Evolutionary conservation across 2,329 filamentous ascomycete genomes (phyloP).

Genomic region (Laburnicola sp.): DNA sequence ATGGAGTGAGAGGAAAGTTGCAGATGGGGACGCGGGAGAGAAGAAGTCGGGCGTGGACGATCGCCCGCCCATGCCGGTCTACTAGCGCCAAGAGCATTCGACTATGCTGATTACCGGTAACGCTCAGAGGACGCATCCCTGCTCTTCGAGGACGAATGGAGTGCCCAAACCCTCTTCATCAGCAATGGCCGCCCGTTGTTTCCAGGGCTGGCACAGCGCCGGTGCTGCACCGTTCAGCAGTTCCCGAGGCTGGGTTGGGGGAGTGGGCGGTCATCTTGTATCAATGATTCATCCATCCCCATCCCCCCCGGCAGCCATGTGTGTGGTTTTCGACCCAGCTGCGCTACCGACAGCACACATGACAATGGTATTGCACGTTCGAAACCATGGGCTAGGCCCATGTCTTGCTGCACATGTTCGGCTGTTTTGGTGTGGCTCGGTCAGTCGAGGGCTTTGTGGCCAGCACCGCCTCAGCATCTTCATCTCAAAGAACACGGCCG

Average conservation of each 20-base stretch:
- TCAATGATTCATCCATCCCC: background rate
- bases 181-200: slow-evolving; percentile 4
- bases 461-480: slow-evolving; percentile 1
- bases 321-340: slow-evolving; percentile 11
- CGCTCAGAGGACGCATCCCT: slow-evolving; percentile 15
- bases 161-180: background rate
- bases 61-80: slow-evolving; percentile 9
- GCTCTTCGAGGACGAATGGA: background rate
- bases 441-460: slow-evolving; percentile 5
- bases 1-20: slow-evolving; percentile 10
- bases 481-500: background rate
- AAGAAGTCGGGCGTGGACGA: slow-evolving; percentile 15
- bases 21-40: slow-evolving; percentile 12
- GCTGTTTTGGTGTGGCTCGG: background rate
- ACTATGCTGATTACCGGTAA: slow-evolving; percentile 13
- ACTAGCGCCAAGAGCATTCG: slow-evolving; percentile 9
- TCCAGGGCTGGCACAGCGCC: background rate
- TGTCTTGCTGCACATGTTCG: background rate
- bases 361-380: slow-evolving; percentile 2
- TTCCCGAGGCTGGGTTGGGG: background rate
- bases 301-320: slow-evolving; percentile 10
- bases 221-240: background rate
- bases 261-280: slow-evolving; percentile 4
- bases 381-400: background rate
- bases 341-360: slow-evolving; percentile 12